Conservation (phyloP, 2,329 filamentous ascomycete genomes). For the Dactylellina drechsleri region DNA sequence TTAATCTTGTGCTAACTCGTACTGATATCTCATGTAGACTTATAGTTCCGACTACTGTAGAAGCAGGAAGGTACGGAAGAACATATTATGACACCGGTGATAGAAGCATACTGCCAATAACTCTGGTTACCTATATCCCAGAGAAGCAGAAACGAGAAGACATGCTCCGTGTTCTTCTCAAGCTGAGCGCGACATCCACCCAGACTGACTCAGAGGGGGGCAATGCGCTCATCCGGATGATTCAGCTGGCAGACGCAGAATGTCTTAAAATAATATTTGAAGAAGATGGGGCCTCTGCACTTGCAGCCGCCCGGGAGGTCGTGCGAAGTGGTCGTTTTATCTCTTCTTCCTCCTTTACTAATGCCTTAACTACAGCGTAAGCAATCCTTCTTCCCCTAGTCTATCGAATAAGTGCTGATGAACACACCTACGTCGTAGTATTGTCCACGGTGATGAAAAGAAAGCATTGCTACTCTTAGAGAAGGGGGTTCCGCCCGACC, state of each 20-base stretch:
- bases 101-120: conserved; percentile 71
- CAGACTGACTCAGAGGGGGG: conserved; percentile 73
- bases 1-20: conserved; percentile 53
- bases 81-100: too few species aligned
- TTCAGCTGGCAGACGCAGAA: conserved; percentile 64
- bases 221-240: conserved; percentile 74
- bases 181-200: conserved; percentile 75
- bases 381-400: too few species aligned
- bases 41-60: conserved; percentile 66
- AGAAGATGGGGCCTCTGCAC: conserved; percentile 33
- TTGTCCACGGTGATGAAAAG: conserved; percentile 64
- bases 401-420: not conserved
- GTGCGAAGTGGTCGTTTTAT: not conserved
- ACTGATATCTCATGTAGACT: not conserved
- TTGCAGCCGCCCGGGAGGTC: not conserved
- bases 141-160: conserved; percentile 63
- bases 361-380: too few species aligned
- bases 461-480: conserved; percentile 72
- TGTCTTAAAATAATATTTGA: conserved; percentile 65
- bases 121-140: conserved; percentile 74
- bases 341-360: too few species aligned
- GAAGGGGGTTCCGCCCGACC: conserved; percentile 69
- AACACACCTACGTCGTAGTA: conserved; percentile 59
- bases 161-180: conserved; percentile 73
- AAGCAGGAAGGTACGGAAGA: too few species aligned